Conservation (phyloP, 495 filamentous ascomycete species). For the Cairneyella variabilis region DNA sequence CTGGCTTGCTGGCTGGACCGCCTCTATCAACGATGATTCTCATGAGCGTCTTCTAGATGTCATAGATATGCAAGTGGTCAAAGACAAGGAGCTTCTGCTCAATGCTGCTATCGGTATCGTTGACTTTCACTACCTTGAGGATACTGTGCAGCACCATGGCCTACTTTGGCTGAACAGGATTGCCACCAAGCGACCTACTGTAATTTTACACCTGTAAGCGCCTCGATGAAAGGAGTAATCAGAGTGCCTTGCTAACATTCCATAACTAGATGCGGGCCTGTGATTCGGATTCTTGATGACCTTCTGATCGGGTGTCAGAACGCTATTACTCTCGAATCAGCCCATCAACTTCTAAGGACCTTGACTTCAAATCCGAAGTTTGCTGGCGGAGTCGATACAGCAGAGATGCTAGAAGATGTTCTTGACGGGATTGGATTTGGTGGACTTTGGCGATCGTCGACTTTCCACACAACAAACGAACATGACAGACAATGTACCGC, state of each 20-base stretch:
- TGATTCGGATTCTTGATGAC: slow-evolving; percentile 49
- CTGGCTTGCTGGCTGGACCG: slow-evolving; percentile 40
- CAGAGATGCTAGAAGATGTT: slow-evolving; percentile 37
- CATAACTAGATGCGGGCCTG: slow-evolving; percentile 39
- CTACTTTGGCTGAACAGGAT: slow-evolving; percentile 49
- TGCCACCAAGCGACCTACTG: slow-evolving; percentile 40
- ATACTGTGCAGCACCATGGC: slow-evolving; percentile 47
- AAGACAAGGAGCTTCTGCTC: slow-evolving; percentile 52
- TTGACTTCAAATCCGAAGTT: slow-evolving; percentile 44
- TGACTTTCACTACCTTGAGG: slow-evolving; percentile 53
- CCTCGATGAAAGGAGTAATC: neutral
- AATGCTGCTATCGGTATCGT: slow-evolving; percentile 53
- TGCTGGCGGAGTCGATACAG: slow-evolving; percentile 32
- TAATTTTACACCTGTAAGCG: slow-evolving; percentile 47
- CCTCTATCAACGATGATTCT: slow-evolving; percentile 24
- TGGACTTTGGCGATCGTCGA: slow-evolving; percentile 48
- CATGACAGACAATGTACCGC: slow-evolving; percentile 46
- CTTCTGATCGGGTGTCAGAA: slow-evolving; percentile 52
- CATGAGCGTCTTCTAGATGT: slow-evolving; percentile 31
- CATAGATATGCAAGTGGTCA: slow-evolving; percentile 39
- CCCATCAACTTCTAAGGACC: slow-evolving; percentile 46
- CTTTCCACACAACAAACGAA: slow-evolving; percentile 40
- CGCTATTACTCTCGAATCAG: slow-evolving; percentile 43
- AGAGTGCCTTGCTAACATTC: neutral
- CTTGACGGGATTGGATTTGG: slow-evolving; percentile 55